phyloP scores from a whole-genome alignment of 1,139 yeast species.

The Zygoascus hellenicus region DNA sequence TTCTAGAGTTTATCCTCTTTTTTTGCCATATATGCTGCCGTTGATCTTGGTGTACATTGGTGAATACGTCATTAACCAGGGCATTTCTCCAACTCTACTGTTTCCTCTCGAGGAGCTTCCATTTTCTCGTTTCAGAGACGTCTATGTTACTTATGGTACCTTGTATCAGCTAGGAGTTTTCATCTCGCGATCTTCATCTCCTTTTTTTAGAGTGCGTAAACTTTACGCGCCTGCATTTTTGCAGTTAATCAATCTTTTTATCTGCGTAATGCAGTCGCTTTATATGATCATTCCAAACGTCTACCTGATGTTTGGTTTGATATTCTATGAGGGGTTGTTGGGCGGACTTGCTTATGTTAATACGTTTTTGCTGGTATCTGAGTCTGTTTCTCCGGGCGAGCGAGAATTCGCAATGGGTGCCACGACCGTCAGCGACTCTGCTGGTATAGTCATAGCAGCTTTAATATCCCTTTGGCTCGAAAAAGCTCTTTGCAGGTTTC shows the following conservation, averaged over 20 bases:
- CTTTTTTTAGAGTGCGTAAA: constrained; percentile 51
- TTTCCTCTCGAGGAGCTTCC: constrained; percentile 71
- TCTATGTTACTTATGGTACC: constrained; percentile 90
- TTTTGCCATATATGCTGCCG: constrained; percentile 62
- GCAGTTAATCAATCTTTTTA: constrained; percentile 59
- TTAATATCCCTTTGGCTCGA: constrained; percentile 69
- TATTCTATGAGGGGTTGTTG: constrained; percentile 76
- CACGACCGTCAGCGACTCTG: constrained; percentile 88
- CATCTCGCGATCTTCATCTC: constrained; percentile 77
- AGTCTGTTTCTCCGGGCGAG: constrained; percentile 46
- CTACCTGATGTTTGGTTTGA: constrained; percentile 54
- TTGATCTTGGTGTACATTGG: constrained; percentile 74
- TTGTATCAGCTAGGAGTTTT: constrained; percentile 90
- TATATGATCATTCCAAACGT: constrained; percentile 56
- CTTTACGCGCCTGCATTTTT: constrained; percentile 59
- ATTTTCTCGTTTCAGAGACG: constrained; percentile 68
- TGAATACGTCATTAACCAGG: constrained; percentile 88
- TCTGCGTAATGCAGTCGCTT: constrained; percentile 61
- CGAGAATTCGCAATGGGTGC: constrained; percentile 90
- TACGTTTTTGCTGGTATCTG: constrained; percentile 74
- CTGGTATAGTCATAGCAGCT: constrained; percentile 83
- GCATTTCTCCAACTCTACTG: constrained; percentile 78
- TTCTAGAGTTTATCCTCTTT: constrained; percentile 5
- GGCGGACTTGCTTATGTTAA: constrained; percentile 91
- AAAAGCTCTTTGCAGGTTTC: constrained; percentile 62